These are phyloP conservation scores for Euphorbia neoarborescens DNA, from an alignment of 441 rosid species.

Conservation along the genomic window DNA sequence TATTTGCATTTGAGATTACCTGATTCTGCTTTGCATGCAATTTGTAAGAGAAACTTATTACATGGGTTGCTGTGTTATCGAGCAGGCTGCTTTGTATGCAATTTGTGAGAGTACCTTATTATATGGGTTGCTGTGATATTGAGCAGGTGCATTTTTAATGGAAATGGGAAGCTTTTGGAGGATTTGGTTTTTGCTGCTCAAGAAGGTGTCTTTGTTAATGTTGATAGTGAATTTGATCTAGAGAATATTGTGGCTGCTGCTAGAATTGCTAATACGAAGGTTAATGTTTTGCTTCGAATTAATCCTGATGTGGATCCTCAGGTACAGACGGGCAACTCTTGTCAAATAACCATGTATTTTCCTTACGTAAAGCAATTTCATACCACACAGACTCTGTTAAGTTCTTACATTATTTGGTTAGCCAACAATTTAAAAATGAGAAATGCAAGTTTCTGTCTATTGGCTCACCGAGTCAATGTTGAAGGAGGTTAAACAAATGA, in stretches of 20 bases:
- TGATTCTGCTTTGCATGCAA: neutral
- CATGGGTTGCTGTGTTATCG: neutral
- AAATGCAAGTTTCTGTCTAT: neutral
- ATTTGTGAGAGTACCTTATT: neutral
- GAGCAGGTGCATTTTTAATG: conserved; percentile 85
- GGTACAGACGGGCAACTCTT: conserved; percentile 33
- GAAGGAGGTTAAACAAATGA: neutral
- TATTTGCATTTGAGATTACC: neutral
- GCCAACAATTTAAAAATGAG: neutral
- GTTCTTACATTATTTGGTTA: neutral
- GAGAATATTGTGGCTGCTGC: conserved; percentile 84
- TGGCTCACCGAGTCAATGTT: neutral
- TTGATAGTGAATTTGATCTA: conserved; percentile 95
- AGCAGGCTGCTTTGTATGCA: conserved; percentile 29
- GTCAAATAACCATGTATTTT: neutral
- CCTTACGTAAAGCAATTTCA: neutral
- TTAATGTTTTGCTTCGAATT: conserved; percentile 86
- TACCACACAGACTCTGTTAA: neutral
- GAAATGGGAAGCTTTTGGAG: conserved; percentile 85
- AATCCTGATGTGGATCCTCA: conserved; percentile 99
- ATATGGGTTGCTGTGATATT: neutral
- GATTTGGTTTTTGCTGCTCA: conserved; percentile 92
- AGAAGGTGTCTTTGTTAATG: conserved; percentile 86
- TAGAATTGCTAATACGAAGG: conserved; percentile 72
- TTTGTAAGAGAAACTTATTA: neutral